Percentiles rank a stretch among this genome's conserved stretches.
These are phyloP conservation scores for Odonthalia washingtoniensis DNA, from an alignment of 31 red algal genomes.

Conservation along the genomic window DNA sequence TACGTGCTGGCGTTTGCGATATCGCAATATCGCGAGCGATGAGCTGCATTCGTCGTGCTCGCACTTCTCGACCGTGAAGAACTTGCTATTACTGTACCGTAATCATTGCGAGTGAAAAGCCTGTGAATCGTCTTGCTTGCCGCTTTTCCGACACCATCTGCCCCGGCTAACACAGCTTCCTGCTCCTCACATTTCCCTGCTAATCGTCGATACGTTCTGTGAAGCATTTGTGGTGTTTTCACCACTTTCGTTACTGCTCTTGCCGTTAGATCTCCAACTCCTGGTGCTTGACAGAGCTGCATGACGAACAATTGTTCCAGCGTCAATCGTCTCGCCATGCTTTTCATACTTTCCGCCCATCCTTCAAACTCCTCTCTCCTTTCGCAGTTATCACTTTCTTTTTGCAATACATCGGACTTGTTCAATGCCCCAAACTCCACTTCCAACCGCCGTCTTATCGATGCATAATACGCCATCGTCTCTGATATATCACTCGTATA, in stretches of 20 bases:
- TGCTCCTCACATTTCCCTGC: constrained; percentile 3
- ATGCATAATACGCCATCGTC: constrained; percentile 65
- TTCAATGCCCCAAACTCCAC: constrained; percentile 1
- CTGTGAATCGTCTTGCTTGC: neutral
- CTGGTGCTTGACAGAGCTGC: constrained; percentile 47
- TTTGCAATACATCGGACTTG: constrained; percentile 11
- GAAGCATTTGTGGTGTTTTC: constrained; percentile 56
- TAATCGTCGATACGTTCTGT: constrained; percentile 32
- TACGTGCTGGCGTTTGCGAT: too few species aligned
- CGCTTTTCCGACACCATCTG: neutral
- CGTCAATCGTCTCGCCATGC: constrained; percentile 26
- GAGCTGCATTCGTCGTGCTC: neutral
- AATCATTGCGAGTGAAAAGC: constrained; percentile 36
- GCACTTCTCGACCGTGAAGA: neutral
- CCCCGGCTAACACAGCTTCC: neutral
- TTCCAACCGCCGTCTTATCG: constrained; percentile 37
- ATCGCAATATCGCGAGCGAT: too few species aligned
- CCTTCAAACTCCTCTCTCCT: constrained; percentile 31
- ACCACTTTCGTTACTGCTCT: constrained; percentile 34
- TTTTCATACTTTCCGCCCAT: constrained; percentile 42
- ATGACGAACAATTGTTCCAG: constrained; percentile 72
- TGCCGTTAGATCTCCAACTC: constrained; percentile 39
- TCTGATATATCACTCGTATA: constrained; percentile 57
- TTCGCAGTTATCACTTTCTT: too few species aligned
- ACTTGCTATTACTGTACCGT: constrained; percentile 11